Percentiles rank a stretch among this genome's conserved stretches.
Evolutionary conservation across 306 rosid genomes (phyloP).

Genomic region (Sesbania bispinosa): DNA sequence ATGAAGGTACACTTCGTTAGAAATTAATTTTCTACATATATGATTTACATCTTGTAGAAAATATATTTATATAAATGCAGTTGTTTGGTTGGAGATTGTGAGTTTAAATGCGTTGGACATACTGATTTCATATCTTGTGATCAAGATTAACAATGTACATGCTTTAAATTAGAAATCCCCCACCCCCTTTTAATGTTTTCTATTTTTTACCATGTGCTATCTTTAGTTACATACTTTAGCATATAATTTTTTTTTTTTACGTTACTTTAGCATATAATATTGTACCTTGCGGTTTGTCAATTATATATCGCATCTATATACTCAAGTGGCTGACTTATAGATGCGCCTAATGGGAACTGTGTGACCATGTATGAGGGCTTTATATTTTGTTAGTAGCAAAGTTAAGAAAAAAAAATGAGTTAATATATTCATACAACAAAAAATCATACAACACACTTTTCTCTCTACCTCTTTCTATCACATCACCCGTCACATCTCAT

Average conservation of each 20-base stretch:
- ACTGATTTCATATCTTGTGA: slow-evolving; percentile 14
- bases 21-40: neutral
- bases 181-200: too few species aligned
- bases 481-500: too few species aligned
- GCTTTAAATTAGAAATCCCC: neutral
- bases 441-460: too few species aligned
- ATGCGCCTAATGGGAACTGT: neutral
- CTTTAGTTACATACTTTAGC: neutral
- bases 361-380: too few species aligned
- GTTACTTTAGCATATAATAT: too few species aligned
- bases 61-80: neutral
- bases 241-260: too few species aligned
- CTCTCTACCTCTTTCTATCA: too few species aligned
- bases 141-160: slow-evolving; percentile 21
- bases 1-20: neutral
- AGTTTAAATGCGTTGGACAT: neutral
- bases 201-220: neutral
- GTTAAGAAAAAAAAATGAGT: too few species aligned
- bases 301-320: neutral
- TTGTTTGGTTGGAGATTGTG: neutral
- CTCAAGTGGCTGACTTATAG: neutral
- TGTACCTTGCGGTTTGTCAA: neutral
- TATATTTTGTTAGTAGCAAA: too few species aligned
- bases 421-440: too few species aligned
- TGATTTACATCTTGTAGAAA: neutral